phyloP scores from a whole-genome alignment of 192 early-diverging fungal genomes.

The Kickxella alabastrina region DNA sequence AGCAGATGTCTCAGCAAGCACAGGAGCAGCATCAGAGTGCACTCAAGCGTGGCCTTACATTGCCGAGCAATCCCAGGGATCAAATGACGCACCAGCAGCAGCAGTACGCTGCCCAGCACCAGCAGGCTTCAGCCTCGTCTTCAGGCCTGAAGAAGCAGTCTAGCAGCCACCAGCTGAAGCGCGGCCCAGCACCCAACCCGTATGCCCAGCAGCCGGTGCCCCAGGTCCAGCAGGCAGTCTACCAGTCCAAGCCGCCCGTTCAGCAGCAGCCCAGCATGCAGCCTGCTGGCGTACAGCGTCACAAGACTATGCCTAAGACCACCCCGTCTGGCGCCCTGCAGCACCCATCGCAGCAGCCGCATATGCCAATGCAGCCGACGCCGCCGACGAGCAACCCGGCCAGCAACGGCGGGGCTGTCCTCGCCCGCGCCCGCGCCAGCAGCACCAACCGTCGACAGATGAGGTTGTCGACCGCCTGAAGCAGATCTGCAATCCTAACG shows the following conservation, averaged over 20 bases:
- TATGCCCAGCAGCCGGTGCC: conserved; percentile 29
- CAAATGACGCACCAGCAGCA: conserved; percentile 17
- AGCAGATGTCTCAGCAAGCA: background rate
- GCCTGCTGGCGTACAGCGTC: conserved; percentile 21
- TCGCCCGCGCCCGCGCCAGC: conserved; percentile 54
- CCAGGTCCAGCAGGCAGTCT: conserved; percentile 16
- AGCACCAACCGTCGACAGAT: conserved; percentile 57
- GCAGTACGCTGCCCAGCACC: conserved; percentile 10
- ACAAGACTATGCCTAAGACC: conserved; percentile 36
- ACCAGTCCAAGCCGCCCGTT: conserved; percentile 25
- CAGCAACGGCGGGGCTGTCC: conserved; percentile 19
- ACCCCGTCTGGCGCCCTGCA: conserved; percentile 3
- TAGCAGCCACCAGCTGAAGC: conserved; percentile 48
- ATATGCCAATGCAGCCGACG: conserved; percentile 18
- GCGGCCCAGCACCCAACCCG: conserved; percentile 18
- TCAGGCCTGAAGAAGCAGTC: conserved; percentile 34
- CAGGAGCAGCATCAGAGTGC: conserved; percentile 37
- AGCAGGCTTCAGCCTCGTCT: conserved; percentile 7
- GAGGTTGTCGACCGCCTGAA: conserved; percentile 81
- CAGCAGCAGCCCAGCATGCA: conserved; percentile 18
- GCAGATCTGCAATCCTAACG: conserved; percentile 79
- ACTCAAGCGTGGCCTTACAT: conserved; percentile 39
- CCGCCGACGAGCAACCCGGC: conserved; percentile 6
- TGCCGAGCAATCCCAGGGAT: conserved; percentile 22
- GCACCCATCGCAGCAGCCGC: conserved; percentile 8